These are phyloP conservation scores for Solanum sejunctum DNA, from an alignment of 257 asterid genomes.

Conservation along the genomic window DNA sequence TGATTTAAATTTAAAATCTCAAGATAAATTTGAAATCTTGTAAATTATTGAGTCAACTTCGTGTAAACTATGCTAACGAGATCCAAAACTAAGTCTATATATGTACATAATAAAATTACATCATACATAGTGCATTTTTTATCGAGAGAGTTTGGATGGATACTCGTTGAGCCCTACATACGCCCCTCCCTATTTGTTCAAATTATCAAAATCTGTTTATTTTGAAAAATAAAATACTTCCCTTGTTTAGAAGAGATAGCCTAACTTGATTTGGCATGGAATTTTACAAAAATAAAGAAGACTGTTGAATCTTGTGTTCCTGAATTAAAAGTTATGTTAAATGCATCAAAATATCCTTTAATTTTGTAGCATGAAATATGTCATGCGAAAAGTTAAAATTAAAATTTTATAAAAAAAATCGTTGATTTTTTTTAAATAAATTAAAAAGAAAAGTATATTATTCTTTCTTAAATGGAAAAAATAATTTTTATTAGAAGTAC, in stretches of 20 bases:
- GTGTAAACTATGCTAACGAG: not conserved
- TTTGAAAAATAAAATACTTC: not conserved
- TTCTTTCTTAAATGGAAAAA: no score
- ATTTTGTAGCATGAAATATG: no score
- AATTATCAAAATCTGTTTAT: not conserved
- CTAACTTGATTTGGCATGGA: no score
- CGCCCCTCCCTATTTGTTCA: not conserved
- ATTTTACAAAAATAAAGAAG: no score
- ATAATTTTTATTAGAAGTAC: no score
- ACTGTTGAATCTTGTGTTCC: no score
- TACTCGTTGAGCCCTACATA: not conserved
- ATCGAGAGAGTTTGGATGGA: not conserved
- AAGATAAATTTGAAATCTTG: not conserved
- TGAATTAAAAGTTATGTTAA: no score
- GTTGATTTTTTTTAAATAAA: rapidly evolving
- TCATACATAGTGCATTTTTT: not conserved
- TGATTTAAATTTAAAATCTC: not conserved
- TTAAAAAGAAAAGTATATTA: no score
- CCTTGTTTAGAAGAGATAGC: no score
- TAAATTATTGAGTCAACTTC: not conserved
- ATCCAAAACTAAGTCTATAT: not conserved
- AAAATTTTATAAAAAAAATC: no score
- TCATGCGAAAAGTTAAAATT: no score
- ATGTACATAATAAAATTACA: not conserved
- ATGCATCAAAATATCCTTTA: no score